Conservation (phyloP, 257 asterid genomes). For the Dorcoceras hygrometricum region DNA sequence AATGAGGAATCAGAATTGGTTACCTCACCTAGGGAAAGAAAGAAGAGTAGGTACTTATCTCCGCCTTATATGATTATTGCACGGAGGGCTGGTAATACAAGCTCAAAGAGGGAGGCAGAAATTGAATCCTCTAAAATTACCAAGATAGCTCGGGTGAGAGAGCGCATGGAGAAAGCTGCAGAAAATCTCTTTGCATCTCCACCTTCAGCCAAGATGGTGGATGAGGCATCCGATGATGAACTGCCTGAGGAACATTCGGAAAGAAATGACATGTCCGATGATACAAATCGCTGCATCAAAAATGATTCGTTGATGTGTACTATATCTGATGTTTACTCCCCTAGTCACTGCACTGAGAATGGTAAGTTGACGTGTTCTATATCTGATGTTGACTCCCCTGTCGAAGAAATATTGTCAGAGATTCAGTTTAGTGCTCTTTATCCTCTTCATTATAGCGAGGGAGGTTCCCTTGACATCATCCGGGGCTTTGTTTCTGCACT, state of each 20-base stretch:
- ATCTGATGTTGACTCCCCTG: slow-evolving; percentile 35
- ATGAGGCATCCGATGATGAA: slow-evolving; percentile 21
- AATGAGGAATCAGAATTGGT: slow-evolving; percentile 27
- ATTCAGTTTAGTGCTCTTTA: slow-evolving; percentile 45
- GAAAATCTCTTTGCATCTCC: slow-evolving; percentile 30
- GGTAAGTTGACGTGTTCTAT: slow-evolving; percentile 11
- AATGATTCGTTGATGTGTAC: slow-evolving; percentile 21
- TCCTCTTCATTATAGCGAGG: slow-evolving; percentile 35
- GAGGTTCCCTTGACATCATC: slow-evolving; percentile 35
- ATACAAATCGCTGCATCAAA: slow-evolving; percentile 1
- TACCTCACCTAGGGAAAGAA: slow-evolving; percentile 70
- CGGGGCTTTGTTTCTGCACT: slow-evolving; percentile 47
- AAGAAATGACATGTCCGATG: slow-evolving; percentile 4
- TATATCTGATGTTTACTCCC: slow-evolving; percentile 31
- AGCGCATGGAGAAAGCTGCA: slow-evolving; percentile 32
- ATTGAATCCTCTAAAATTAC: slow-evolving; percentile 30
- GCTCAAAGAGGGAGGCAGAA: slow-evolving; percentile 30
- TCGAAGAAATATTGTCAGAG: slow-evolving; percentile 37
- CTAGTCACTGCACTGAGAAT: slow-evolving; percentile 15
- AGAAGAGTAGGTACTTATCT: slow-evolving; percentile 76
- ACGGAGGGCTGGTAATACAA: slow-evolving; percentile 27
- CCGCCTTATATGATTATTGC: slow-evolving; percentile 53
- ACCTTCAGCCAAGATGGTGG: slow-evolving; percentile 19
- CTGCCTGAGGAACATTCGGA: neutral
- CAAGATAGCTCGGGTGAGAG: slow-evolving; percentile 29